phyloP scores from a whole-genome alignment of 495 filamentous ascomycete species.

The Hapsidospora chrysogenum region DNA sequence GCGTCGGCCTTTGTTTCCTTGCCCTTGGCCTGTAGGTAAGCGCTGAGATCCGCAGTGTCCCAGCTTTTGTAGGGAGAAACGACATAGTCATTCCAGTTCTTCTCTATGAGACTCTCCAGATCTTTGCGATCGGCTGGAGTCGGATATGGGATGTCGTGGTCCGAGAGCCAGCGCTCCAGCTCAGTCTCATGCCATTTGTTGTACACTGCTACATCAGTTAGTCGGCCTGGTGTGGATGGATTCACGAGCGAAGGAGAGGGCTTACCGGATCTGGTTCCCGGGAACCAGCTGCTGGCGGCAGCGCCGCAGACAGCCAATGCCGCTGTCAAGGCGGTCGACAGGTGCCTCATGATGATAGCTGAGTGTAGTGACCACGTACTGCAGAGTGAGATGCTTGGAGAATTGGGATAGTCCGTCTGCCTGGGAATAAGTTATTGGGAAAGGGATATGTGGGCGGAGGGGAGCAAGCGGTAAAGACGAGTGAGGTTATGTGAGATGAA shows the following conservation, averaged over 20 bases:
- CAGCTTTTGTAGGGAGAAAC: constrained; percentile 52
- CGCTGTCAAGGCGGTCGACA: background rate
- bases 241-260: background rate
- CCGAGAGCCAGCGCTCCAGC: constrained; percentile 90
- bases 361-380: too few relatives aligned
- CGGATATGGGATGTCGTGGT: constrained; percentile 79
- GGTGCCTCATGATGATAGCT: constrained; percentile 3
- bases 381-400: too few relatives aligned
- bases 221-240: background rate
- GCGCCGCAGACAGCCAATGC: constrained; percentile 1
- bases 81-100: constrained; percentile 67
- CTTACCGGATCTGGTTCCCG: constrained; percentile 3
- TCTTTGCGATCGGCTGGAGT: constrained; percentile 73
- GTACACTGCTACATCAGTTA: constrained; percentile 64
- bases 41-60: constrained; percentile 46
- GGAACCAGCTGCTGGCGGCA: constrained; percentile 4
- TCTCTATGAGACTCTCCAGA: constrained; percentile 67
- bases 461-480: too few relatives aligned
- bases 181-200: constrained; percentile 99
- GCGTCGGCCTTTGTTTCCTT: constrained; percentile 45
- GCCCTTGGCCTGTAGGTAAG: constrained; percentile 52
- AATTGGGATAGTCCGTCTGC: too few relatives aligned
- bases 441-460: too few relatives aligned
- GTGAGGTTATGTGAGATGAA: too few relatives aligned
- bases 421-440: too few relatives aligned